phyloP scores from a whole-genome alignment of 345 rosid species.

The Eucalyptus marginata region DNA sequence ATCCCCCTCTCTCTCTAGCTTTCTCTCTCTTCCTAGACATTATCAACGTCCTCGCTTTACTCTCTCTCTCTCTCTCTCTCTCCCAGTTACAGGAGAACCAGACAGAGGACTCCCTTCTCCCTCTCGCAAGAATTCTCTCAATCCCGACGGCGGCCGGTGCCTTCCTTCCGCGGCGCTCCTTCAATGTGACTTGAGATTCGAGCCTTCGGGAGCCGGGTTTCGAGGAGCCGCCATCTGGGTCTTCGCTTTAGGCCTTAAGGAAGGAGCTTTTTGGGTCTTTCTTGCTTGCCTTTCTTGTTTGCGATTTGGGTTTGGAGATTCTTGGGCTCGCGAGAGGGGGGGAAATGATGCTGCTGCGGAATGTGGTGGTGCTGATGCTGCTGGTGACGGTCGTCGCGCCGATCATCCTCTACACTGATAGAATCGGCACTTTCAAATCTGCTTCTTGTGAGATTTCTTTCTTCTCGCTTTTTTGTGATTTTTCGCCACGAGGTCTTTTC shows the following conservation, averaged over 20 bases:
- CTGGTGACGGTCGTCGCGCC: constrained; percentile 71
- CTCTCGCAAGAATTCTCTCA: neutral
- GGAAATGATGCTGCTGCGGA: constrained; percentile 45
- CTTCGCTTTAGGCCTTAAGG: neutral
- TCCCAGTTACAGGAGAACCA: neutral
- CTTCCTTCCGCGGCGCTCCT: neutral
- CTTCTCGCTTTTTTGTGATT: neutral
- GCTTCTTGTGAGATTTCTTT: constrained; percentile 19
- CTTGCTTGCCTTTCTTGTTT: neutral
- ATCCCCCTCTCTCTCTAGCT: neutral
- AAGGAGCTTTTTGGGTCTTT: neutral
- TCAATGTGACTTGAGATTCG: neutral
- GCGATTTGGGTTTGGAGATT: neutral
- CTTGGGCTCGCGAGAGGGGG: neutral
- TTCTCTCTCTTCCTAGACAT: neutral
- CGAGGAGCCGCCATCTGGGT: neutral
- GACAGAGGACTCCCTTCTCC: neutral
- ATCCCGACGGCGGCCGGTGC: neutral
- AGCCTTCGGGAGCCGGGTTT: neutral
- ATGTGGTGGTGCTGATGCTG: constrained; percentile 55
- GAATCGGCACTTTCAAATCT: constrained; percentile 32
- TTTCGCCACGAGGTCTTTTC: neutral
- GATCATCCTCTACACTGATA: constrained; percentile 54
- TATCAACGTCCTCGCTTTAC: neutral
- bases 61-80: neutral